phyloP scores from a whole-genome alignment of 192 early-diverging fungal genomes.

The Linnemannia hyalina region DNA sequence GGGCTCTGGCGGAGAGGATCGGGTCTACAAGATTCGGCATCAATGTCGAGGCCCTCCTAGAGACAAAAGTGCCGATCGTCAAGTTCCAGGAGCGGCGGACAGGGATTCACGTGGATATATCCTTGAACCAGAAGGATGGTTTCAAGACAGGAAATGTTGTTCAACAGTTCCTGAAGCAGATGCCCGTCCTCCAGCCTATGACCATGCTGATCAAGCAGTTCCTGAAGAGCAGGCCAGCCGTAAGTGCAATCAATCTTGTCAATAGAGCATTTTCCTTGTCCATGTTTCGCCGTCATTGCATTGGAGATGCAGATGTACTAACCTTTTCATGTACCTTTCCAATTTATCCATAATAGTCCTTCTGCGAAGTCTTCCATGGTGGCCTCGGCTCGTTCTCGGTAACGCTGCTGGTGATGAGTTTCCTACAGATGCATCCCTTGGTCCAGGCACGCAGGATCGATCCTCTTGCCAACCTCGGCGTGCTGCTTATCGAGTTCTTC shows the following conservation, averaged over 20 bases:
- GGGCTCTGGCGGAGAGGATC: conserved; percentile 41
- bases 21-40: conserved; percentile 56
- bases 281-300: too few species aligned
- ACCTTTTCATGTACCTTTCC: neutral
- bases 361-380: conserved; percentile 92
- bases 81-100: conserved; percentile 88
- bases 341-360: conserved; percentile 19
- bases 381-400: conserved; percentile 91
- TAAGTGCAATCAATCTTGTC: neutral
- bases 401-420: conserved; percentile 80
- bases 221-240: conserved; percentile 67
- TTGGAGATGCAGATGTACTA: neutral
- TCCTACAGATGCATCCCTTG: conserved; percentile 89
- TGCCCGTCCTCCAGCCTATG: conserved; percentile 75
- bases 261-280: neutral
- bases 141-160: conserved; percentile 70
- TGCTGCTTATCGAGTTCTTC: conserved; percentile 92
- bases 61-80: conserved; percentile 86
- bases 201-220: conserved; percentile 91
- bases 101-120: conserved; percentile 84
- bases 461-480: conserved; percentile 81
- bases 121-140: conserved; percentile 81
- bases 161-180: conserved; percentile 66
- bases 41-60: conserved; percentile 68
- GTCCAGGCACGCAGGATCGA: conserved; percentile 74